Percentiles rank a stretch among this genome's conserved stretches.
These are phyloP conservation scores for Penicillium alfredii DNA, from an alignment of 495 filamentous ascomycete genomes.

Conservation along the genomic window DNA sequence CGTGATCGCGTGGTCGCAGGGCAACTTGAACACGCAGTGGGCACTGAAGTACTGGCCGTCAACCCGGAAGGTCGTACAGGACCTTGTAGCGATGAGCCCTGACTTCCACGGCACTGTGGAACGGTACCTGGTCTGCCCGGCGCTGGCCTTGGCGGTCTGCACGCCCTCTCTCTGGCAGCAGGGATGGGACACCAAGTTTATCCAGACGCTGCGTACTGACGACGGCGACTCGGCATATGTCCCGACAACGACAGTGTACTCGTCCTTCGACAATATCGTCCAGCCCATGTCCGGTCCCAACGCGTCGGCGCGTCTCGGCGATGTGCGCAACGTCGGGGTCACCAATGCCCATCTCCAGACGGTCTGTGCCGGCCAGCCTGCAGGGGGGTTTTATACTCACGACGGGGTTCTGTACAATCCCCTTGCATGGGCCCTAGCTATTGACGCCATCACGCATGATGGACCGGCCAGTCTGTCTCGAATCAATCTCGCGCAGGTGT, in stretches of 20 bases:
- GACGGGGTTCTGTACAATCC: conserved; percentile 41
- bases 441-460: conserved; percentile 38
- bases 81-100: conserved; percentile 40
- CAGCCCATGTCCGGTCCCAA: conserved; percentile 36
- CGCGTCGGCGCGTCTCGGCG: conserved; percentile 36
- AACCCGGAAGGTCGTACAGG: conserved; percentile 24
- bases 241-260: conserved; percentile 45
- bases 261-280: conserved; percentile 40
- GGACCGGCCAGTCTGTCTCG: conserved; percentile 29
- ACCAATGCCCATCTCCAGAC: conserved; percentile 41
- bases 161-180: conserved; percentile 39
- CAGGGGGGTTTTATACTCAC: conserved; percentile 39
- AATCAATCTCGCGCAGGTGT: conserved; percentile 26
- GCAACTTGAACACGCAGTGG: conserved; percentile 44
- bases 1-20: conserved; percentile 47
- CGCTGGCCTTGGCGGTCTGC: conserved; percentile 16
- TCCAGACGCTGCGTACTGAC: conserved; percentile 28
- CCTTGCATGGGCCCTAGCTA: conserved; percentile 35
- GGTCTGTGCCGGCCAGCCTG: conserved; percentile 28
- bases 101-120: conserved; percentile 43
- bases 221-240: conserved; percentile 46
- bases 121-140: conserved; percentile 21
- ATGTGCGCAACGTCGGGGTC: conserved; percentile 33
- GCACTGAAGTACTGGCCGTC: conserved; percentile 50
- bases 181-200: conserved; percentile 34